Evolutionary conservation across 1,284 basidiomycete species (phyloP).

Genomic region (Cystobasidium sp.): DNA sequence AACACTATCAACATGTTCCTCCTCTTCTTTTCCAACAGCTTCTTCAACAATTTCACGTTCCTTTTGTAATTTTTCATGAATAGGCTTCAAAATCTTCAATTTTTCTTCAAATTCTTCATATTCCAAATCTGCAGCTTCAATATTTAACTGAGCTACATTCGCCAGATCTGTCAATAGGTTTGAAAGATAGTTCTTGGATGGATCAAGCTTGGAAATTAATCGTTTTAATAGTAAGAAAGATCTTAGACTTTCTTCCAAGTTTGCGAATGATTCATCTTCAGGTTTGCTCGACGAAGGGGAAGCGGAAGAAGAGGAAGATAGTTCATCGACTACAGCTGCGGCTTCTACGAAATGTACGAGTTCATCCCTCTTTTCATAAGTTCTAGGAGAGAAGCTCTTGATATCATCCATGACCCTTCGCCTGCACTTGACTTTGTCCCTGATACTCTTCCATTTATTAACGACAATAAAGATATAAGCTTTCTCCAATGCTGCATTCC

Average conservation of each 20-base stretch:
- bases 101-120: conserved; percentile 74
- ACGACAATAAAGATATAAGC: conserved; percentile 98
- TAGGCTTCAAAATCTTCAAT: conserved; percentile 73
- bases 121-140: conserved; percentile 80
- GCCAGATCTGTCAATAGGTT: conserved; percentile 88
- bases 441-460: conserved; percentile 96
- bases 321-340: conserved; percentile 58
- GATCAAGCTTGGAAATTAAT: conserved; percentile 91
- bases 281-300: conserved; percentile 8
- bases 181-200: conserved; percentile 89
- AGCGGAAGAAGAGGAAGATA: conserved; percentile 53
- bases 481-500: conserved; percentile 93
- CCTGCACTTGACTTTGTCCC: conserved; percentile 92
- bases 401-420: conserved; percentile 92
- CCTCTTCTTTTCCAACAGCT: conserved; percentile 78
- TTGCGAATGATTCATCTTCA: conserved; percentile 72
- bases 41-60: conserved; percentile 77
- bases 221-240: conserved; percentile 96
- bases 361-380: conserved; percentile 87
- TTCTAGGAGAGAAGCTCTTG: conserved; percentile 85
- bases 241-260: conserved; percentile 87
- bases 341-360: conserved; percentile 99
- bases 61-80: conserved; percentile 82
- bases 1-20: conserved; percentile 67
- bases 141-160: conserved; percentile 83